A percentile compares a stretch with the other conserved stretches of the same genome.
Evolutionary conservation across 139 green algal genomes (phyloP).

Genomic region (Dunaliella primolecta): DNA sequence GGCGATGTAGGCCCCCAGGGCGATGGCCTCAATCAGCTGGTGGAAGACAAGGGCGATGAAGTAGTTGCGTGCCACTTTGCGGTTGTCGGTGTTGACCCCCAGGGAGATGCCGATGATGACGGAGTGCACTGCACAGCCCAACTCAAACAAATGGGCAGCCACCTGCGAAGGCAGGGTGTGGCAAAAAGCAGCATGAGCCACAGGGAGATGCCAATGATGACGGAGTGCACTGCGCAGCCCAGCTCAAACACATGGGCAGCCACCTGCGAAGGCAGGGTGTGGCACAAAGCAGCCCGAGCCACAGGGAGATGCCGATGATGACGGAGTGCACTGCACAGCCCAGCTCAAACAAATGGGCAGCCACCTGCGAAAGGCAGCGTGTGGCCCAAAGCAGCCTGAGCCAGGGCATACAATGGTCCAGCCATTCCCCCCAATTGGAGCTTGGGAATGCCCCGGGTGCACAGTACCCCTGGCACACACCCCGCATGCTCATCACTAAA

Average conservation of each 20-base stretch:
- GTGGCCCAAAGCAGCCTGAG: no score
- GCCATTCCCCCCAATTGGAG: no score
- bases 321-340: slow-evolving; percentile 46
- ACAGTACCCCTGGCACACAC: no score
- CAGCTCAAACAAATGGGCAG: slow-evolving; percentile 44
- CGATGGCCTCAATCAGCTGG: slow-evolving; percentile 25
- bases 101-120: slow-evolving; percentile 34
- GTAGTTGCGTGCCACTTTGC: not conserved
- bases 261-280: not conserved
- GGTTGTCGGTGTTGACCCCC: not conserved
- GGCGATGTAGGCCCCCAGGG: not conserved
- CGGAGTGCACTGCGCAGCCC: slow-evolving; percentile 43
- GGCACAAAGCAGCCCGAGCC: no score
- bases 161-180: not conserved
- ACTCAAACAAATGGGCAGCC: slow-evolving; percentile 41
- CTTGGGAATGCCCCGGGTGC: no score
- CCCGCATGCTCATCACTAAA: no score
- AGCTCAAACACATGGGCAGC: slow-evolving; percentile 45
- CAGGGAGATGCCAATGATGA: slow-evolving; percentile 33
- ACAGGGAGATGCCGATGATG: slow-evolving; percentile 29
- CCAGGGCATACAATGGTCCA: no score
- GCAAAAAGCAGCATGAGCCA: no score
- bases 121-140: slow-evolving; percentile 46
- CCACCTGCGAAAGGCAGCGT: not conserved
- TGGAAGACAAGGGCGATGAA: slow-evolving; percentile 6